Evolutionary conservation across 2,329 filamentous ascomycete genomes (phyloP), one percentile per base, ranked within the genome.

Genomic region (Chalaropsis ovoidea): DNA sequence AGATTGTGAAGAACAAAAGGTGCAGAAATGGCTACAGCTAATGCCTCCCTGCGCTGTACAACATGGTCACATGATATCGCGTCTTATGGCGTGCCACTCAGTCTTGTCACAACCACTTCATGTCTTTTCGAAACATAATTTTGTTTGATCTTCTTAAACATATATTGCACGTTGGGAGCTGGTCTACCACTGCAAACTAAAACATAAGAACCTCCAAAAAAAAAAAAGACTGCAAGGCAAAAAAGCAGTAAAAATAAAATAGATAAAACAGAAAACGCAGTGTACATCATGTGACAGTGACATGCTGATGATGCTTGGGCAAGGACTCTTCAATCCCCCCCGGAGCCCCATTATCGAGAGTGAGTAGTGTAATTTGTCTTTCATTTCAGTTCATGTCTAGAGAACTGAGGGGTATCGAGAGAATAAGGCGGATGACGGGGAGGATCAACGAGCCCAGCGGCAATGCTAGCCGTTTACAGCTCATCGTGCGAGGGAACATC

Each of bases 401-500:
- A 52, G 22, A 49, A 63, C 42, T 61, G 63, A 45, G 52, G 63
- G 39, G 54, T 65, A 61, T 49, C 63, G 56, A 60, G 54, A 61
- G 31, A 65, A 61, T 27, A 49, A 61, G 42, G 42, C 39, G 15
- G 39, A 24, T 52, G 47, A 45, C 60, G 19, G 15, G 35, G 22
- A 62, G 60, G 22, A n/a, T 11, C 31, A 49, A 45, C 10, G 56
- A 52, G 52, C 65, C 49, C 61, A 39, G 54, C 7, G 39, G 31
- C 54, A 27, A 58, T n/a, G 11, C 35, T 10, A 60, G 71, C 69
- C 71, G 74, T 76, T 86, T 89, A 93, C 80, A 92, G 79, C 82
- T 93, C 89, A 74, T 92, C 89, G 77, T 92, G 89, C 70, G 77
- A 75, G 69, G 85, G 83, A 77, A 86, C 88, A 70, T 90, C 88